Base-by-base conservation (phyloP, 2,329 filamentous ascomycete species). In the Cercospora sesami region DNA sequence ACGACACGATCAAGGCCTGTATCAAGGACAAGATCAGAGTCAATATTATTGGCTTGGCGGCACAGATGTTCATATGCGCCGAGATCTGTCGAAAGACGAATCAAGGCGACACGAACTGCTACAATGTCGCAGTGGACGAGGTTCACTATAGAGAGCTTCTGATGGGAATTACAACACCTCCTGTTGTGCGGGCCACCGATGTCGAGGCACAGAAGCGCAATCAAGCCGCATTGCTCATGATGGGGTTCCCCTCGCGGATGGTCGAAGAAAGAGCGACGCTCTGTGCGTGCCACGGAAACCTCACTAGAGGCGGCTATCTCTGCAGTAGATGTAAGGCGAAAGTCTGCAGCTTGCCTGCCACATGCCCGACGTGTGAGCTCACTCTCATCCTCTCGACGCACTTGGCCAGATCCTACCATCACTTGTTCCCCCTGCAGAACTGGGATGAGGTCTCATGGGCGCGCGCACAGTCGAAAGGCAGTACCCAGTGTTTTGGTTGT, bases 361-460 rank as follows among this genome's bases (percentile, higher is more conserved):
- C 96, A 77, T 99, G 95, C 77, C 94, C 95, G 0, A 89, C 90
- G 28, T 99, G 95, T 80, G 90, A 92, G 16, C 86, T 99, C 60
- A 98, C 94, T 0, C 87, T 99, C 39, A 96, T 99, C 70, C 86
- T 98, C 2, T 97, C 93, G 0, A 99, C 95, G 0, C 94, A 97
- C 81, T 83, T 97, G 68, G 94, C 93, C 4, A 86, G 93, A n/a
- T 95, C 92, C 0, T 97, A 97, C 76, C 93, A 97, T 78, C 93
- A 97, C 78, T 84, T 97, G 0, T 97, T 97, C 76, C 93, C 94
- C 0, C 83, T 99, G 23, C 86, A 90, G 33, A 97, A 96, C 77
- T 99, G 94, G 94, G 84, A 89, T 9, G 93, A 95, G 76, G 94
- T 99, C 0, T 85, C 91, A 0, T 99, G 95, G 95, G 80, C 86